A percentile compares a stretch with the other conserved stretches of the same genome.
Conservation (phyloP, 163 green algal genomes). For the Picocystis sp. region DNA sequence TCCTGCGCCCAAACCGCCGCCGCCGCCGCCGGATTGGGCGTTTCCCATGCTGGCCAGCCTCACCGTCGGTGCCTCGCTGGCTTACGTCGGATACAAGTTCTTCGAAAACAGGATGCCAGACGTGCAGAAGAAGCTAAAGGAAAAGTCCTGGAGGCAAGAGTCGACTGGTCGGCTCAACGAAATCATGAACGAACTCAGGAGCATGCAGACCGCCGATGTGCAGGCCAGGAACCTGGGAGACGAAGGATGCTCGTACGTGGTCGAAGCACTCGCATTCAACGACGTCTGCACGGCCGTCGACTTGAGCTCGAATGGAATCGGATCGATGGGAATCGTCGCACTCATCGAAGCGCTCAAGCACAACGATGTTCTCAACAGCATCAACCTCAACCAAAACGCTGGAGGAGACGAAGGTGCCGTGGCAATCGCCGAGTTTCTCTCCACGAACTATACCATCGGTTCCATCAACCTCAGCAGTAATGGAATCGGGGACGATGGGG, state of each 20-base stretch:
- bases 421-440: conserved; percentile 1
- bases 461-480: conserved; percentile 39
- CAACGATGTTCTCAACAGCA: conserved; percentile 47
- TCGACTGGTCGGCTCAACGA: conserved; percentile 48
- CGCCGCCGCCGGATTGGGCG: too few relatives aligned
- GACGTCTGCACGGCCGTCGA: conserved; percentile 45
- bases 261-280: conserved; percentile 85
- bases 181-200: conserved; percentile 50
- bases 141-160: conserved; percentile 46
- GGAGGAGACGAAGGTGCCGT: conserved; percentile 2
- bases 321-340: conserved; percentile 30
- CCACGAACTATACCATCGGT: neutral
- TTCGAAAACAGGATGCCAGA: too few relatives aligned
- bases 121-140: conserved; percentile 9
- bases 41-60: too few relatives aligned
- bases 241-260: conserved; percentile 71
- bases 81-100: too few relatives aligned
- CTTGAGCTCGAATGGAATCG: conserved; percentile 77
- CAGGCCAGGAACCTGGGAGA: conserved; percentile 64
- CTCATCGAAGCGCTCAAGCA: conserved; percentile 43
- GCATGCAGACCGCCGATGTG: conserved; percentile 39
- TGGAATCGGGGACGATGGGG: conserved; percentile 66
- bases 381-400: conserved; percentile 41
- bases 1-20: too few relatives aligned
- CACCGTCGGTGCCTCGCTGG: too few relatives aligned